Base-by-base conservation (phyloP, 768 basidiomycete genomes). In the Rhizopogon vesiculosus region DNA sequence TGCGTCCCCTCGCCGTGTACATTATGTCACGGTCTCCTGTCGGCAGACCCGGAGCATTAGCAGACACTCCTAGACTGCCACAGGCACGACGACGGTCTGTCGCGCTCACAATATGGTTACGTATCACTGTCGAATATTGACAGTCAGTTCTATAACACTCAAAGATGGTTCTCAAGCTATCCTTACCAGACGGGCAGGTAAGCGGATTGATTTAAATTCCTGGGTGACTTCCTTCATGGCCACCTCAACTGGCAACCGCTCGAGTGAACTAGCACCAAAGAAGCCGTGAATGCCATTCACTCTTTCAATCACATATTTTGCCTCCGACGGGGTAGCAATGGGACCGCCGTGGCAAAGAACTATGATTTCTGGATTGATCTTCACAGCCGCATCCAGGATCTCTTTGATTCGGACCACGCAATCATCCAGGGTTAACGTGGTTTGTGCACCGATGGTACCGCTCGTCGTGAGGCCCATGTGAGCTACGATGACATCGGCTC, bases 401-500 rank as follows among this genome's bases (percentile, higher is more conserved):
- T 53, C 58, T 39, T 54, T 41, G 2, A 69, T 54, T 3, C 59
- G 56, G 45, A 50, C 16, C 38, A 69, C 64, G 39, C 66, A 57
- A 25, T 68, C 61, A 8, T 69, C 60, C 31, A 68, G 57, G 2
- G 51, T 43, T 10, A 49, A 45, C 28, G 68, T 56, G 6, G 64
- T 68, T 49, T 60, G 67, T 6, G 62, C 69, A 29, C 64, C 66
- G 44, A 64, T 56, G 31, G 62, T 59, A 12, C 66, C 63, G 28
- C 58, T 65, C 42, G 63, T 69, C 51, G 67, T 69, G 45, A 67
- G 67, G 3, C 66, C 68, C 60, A 67, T 68, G 51, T 66, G 67
- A 19, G 60, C 62, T 18, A 66, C 65, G 16, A 66, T 45, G 38
- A 64, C 33, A 55, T 67, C 66, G 13, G 66, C 66, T 0, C 66